Evolutionary conservation across 108 stramenopile species (phyloP), one percentile per base, ranked within the genome.

Genomic region (Epipyxis sp.): DNA sequence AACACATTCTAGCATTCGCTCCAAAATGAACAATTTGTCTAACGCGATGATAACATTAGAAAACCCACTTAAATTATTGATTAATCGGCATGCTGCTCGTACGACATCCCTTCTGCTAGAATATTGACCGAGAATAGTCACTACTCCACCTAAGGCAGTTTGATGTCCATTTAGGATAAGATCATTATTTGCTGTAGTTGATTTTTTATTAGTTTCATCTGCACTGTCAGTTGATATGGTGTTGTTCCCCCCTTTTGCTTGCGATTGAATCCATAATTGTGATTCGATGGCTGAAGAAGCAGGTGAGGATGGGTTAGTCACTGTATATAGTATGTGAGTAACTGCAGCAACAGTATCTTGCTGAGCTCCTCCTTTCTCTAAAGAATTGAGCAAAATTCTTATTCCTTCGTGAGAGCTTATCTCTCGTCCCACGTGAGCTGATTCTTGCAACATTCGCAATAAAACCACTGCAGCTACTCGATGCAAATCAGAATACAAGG

Each of bases 381-480:
- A 20, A 43, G 84, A 81, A 0, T 43, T 59, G 30, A 87, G 74
- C 68, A 84, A 78, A 0, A 87, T 78, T 0, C 81, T 71, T n/a
- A 86, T 69, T 35, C 86, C 86, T 0, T 81, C 86, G 25, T 42
- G n/a, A 35, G 69, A 42, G 42, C 81, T 78, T 27, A 85, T 78
- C 43, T 87, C 84, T 65, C 81, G 68, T 20, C 79, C 86, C 20
- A 85, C 86, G 10, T 74, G 71, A 10, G 82, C 57, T 29, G 80
- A 79, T 74, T 87, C 86, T 78, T 87, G 86, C 44, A 87, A 76
- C 86, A 87, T 87, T 1, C 86, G 82, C 0, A 86, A 78, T 27
- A 86, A 81, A 20, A 86, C 86, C 13, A 86, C 84, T 20, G 86
- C 86, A n/a, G 86, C 86, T 39, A 86, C 84, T 30, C 86, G 83